These are phyloP conservation scores for Colletotrichum lentis DNA, from an alignment of 2,329 filamentous ascomycete species.

Conservation along the genomic window DNA sequence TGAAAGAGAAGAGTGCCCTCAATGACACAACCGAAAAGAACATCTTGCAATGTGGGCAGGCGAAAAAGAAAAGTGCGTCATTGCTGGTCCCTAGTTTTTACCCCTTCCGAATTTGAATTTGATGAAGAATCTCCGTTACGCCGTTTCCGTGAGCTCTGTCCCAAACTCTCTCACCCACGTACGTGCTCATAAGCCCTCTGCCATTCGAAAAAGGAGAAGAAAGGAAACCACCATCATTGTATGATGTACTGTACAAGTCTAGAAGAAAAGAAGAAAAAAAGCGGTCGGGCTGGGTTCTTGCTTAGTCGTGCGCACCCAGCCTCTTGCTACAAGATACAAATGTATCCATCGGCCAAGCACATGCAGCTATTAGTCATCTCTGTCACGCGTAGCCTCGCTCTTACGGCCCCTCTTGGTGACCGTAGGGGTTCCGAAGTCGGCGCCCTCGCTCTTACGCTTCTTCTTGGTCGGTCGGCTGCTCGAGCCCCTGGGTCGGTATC, in stretches of 20 bases:
- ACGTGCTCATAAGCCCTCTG: slow-evolving; percentile 3
- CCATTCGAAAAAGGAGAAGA: neutral
- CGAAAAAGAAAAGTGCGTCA: slow-evolving; percentile 11
- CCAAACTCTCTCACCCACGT: neutral
- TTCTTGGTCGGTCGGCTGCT: slow-evolving; percentile 61
- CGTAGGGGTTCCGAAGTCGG: slow-evolving; percentile 46
- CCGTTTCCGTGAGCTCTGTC: slow-evolving; percentile 6
- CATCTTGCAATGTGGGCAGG: neutral
- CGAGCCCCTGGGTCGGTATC: slow-evolving; percentile 67
- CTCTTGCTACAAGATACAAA: too few species aligned
- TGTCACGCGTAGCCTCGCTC: slow-evolving; percentile 39
- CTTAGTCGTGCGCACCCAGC: neutral
- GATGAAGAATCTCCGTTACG: slow-evolving; percentile 2
- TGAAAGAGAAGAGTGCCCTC: neutral
- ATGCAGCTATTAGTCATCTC: slow-evolving; percentile 23
- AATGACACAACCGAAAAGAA: neutral
- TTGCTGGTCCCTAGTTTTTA: slow-evolving; percentile 6
- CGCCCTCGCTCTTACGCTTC: slow-evolving; percentile 65
- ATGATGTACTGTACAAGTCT: slow-evolving; percentile 31
- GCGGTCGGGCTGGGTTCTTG: neutral
- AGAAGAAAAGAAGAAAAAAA: slow-evolving; percentile 1
- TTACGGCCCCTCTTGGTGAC: slow-evolving; percentile 47
- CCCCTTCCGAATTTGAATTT: neutral
- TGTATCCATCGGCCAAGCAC: neutral
- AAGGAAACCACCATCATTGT: slow-evolving; percentile 6